A percentile compares a stretch with the other conserved stretches of the same genome.
These are phyloP conservation scores for Phytopythium boreale DNA, from an alignment of 352 stramenopile genomes.

Conservation along the genomic window DNA sequence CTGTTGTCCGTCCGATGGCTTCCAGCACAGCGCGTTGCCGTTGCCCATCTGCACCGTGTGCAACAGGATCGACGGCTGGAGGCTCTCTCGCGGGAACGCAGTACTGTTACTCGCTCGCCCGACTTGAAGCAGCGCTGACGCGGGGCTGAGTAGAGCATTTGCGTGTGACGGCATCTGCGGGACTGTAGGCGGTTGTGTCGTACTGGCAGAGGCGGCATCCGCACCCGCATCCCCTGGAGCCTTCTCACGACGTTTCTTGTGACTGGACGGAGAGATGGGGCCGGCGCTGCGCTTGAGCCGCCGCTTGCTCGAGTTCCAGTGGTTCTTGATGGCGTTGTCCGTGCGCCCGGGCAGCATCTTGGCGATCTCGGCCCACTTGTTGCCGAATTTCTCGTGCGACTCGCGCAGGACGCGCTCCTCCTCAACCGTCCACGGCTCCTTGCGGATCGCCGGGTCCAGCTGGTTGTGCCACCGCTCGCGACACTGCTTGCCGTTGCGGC, in stretches of 20 bases:
- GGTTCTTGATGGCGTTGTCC: constrained; percentile 92
- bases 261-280: constrained; percentile 13
- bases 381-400: constrained; percentile 77
- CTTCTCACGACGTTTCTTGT: constrained; percentile 12
- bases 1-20: constrained; percentile 21
- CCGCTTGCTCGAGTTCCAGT: constrained; percentile 89
- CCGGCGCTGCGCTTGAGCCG: constrained; percentile 51
- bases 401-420: constrained; percentile 84
- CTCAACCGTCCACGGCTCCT: constrained; percentile 89
- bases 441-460: constrained; percentile 91
- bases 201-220: background rate
- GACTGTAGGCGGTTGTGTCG: background rate
- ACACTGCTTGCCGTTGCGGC: constrained; percentile 93
- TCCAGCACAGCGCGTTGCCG: constrained; percentile 22
- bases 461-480: constrained; percentile 97
- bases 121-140: background rate
- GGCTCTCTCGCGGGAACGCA: background rate
- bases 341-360: constrained; percentile 85
- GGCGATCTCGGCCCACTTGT: constrained; percentile 91
- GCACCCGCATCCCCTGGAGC: background rate
- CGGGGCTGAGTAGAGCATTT: constrained; percentile 1
- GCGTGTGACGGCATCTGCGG: background rate
- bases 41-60: constrained; percentile 6
- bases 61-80: background rate
- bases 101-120: background rate